A percentile compares a stretch with the other conserved stretches of the same genome.
Evolutionary conservation across 768 basidiomycete genomes (phyloP).

Genomic region (Suillus sp.): DNA sequence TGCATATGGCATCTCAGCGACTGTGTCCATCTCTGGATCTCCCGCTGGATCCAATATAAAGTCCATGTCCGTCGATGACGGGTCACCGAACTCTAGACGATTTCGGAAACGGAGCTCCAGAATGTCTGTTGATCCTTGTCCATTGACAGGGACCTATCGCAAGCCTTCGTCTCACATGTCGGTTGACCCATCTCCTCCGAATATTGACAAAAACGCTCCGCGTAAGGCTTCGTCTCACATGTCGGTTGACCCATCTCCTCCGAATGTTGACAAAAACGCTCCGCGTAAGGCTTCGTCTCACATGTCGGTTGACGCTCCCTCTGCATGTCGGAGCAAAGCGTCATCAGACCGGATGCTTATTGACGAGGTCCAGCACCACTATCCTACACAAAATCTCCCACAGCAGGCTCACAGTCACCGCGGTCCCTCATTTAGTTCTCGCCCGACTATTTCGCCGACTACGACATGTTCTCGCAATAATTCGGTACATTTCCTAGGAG

Average conservation of each 20-base stretch:
- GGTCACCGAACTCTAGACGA: not conserved
- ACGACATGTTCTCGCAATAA: not conserved
- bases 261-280: not conserved
- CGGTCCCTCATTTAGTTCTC: not conserved
- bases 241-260: conserved; percentile 1
- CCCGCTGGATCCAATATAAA: not conserved
- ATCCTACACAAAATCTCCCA: not conserved
- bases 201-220: not conserved
- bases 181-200: not conserved
- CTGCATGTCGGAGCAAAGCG: not conserved
- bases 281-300: not conserved
- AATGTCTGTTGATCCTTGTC: not conserved
- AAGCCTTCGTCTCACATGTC: not conserved
- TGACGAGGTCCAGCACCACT: not conserved
- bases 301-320: not conserved
- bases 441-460: not conserved
- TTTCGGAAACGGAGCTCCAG: not conserved
- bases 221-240: not conserved
- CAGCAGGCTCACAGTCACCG: not conserved
- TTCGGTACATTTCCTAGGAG: not conserved
- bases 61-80: conserved; percentile 5
- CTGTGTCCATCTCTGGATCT: not conserved
- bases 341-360: conserved; percentile 3
- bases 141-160: not conserved
- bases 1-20: not conserved